Base-by-base conservation (phyloP, 2,329 filamentous ascomycete species). In the Penicillium expansum region DNA sequence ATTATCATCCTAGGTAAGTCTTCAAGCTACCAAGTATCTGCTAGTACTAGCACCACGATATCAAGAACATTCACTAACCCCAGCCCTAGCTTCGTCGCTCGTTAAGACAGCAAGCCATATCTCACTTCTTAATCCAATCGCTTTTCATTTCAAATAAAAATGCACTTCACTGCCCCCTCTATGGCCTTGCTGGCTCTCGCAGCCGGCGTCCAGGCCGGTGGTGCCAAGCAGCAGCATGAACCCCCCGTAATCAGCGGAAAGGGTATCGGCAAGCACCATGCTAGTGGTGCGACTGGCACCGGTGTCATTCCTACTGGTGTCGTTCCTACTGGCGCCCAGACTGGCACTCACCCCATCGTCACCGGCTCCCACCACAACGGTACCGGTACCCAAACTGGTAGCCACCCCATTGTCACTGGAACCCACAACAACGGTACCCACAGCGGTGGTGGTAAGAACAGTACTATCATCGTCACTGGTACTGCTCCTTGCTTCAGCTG, bases 101-200 rank as follows among this genome's bases (percentile, higher is more conserved):
- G 63, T 64, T 65, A 53, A 52, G 60, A 61, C 58, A 58, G 62
- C 55, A 63, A 58, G 55, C 48, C 9, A 33, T 2, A n/a, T 20
- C 35, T 48, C 51, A 30, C 44, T 57, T 55, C 35, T 60, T 59
- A 20, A 60, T 58, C 27, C 62, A 60, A 56, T 64, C 59, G 53
- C 55, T 64, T 63, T 39, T 55, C 3, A 30, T 49, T 49, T 37
- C 20, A 24, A 57, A 47, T 38, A 62, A 67, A 60, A 55, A 74
- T 74, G 71, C 65, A 68, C 55, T 63, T 72, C 62, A 63, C 69
- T n/a, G 61, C 59, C 22, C 55, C 58, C n/a, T 48, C 65, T 35
- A 42, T 67, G 37, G 52, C 62, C 24, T 22, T 67, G 39, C 50
- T 63, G 50, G 61, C 63, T n/a, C 48, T 62, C 49, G 65, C 57